Evolutionary conservation across 2,329 filamentous ascomycete species (phyloP).

Genomic region (Orbilia javanica): DNA sequence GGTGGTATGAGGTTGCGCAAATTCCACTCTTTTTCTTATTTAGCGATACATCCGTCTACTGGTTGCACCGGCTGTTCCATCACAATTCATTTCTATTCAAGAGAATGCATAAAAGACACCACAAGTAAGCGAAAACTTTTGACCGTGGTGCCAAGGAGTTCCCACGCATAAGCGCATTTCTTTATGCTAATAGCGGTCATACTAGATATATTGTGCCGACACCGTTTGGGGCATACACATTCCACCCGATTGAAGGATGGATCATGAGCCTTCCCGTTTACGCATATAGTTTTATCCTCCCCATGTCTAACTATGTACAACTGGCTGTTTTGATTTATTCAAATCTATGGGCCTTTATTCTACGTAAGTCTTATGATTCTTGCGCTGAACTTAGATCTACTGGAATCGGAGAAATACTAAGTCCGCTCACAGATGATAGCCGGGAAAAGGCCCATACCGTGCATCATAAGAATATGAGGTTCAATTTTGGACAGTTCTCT

Average conservation of each 20-base stretch:
- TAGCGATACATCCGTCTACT: neutral
- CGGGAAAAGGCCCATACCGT: neutral
- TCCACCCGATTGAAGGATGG: neutral
- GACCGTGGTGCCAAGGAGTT: neutral
- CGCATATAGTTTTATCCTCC: neutral
- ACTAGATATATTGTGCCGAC: neutral
- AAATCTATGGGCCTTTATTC: neutral
- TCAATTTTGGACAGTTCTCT: neutral
- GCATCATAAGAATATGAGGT: neutral
- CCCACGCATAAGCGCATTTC: neutral
- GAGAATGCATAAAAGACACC: neutral
- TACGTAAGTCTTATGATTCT: neutral
- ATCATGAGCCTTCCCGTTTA: constrained; percentile 2
- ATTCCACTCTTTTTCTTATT: neutral
- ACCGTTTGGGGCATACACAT: neutral
- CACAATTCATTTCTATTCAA: neutral
- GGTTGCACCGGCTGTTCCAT: neutral
- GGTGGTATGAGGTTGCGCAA: neutral
- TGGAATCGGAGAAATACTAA: neutral
- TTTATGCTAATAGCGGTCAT: neutral
- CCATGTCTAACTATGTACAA: neutral
- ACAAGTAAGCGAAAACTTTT: neutral
- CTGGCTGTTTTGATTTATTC: neutral
- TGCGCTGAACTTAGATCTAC: neutral
- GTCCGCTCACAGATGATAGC: neutral